Evolutionary conservation across 805 yeast species (phyloP).

Genomic region (Yarrowia keelungensis): DNA sequence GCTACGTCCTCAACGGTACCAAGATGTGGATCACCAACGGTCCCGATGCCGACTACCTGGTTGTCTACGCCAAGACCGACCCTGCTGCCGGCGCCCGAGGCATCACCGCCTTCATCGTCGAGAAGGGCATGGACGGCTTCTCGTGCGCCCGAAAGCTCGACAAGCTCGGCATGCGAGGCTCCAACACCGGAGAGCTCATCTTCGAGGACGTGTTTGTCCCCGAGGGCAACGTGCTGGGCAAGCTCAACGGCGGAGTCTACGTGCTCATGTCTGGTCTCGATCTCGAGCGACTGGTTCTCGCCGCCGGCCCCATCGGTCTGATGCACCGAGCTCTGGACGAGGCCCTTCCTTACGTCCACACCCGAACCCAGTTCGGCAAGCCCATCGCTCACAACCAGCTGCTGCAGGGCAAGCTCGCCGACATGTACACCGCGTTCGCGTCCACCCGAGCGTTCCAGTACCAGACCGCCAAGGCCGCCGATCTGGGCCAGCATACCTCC

Average conservation of each 20-base stretch:
- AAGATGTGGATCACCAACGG: slow-evolving; percentile 51
- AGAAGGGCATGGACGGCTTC: slow-evolving; percentile 47
- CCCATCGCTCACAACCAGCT: slow-evolving; percentile 49
- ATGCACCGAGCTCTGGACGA: slow-evolving; percentile 49
- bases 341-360: slow-evolving; percentile 48
- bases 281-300: slow-evolving; percentile 47
- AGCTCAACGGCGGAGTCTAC: slow-evolving; percentile 47
- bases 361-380: slow-evolving; percentile 48
- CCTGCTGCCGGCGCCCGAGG: slow-evolving; percentile 48
- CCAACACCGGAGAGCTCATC: slow-evolving; percentile 49
- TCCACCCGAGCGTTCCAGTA: slow-evolving; percentile 48
- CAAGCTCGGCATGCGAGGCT: slow-evolving; percentile 50
- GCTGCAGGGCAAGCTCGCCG: slow-evolving; percentile 49
- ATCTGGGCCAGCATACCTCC: slow-evolving; percentile 45
- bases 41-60: slow-evolving; percentile 48
- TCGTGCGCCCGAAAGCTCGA: slow-evolving; percentile 48
- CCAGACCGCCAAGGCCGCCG: slow-evolving; percentile 46
- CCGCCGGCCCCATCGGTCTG: slow-evolving; percentile 49
- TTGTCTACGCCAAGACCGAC: slow-evolving; percentile 49
- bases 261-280: slow-evolving; percentile 49
- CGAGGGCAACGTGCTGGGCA: slow-evolving; percentile 48
- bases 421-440: slow-evolving; percentile 49
- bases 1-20: slow-evolving; percentile 47
- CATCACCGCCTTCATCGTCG: slow-evolving; percentile 49
- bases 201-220: slow-evolving; percentile 49